Conservation (phyloP, 805 yeast genomes). For the Diddensiella santjacobensis region DNA sequence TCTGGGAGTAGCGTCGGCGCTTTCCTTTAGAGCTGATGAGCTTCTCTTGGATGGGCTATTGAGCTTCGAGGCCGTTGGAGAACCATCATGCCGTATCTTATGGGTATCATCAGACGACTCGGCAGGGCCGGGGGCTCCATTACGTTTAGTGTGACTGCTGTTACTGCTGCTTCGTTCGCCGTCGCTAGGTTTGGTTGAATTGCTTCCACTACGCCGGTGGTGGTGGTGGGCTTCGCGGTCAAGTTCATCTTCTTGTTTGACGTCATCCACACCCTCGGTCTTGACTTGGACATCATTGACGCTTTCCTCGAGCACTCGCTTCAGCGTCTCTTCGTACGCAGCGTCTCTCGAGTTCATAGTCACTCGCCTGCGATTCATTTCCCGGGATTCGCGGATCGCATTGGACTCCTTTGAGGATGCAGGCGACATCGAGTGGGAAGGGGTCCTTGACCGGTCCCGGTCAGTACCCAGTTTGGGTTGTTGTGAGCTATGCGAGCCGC, state of each 20-base stretch:
- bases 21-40: slow-evolving; percentile 1
- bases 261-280: slow-evolving; percentile 8
- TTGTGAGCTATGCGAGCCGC: neutral
- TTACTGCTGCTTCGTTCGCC: neutral
- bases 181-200: slow-evolving; percentile 16
- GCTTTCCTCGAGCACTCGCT: slow-evolving; percentile 40
- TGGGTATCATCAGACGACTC: neutral
- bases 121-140: neutral
- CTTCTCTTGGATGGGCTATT: neutral
- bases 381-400: neutral
- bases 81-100: neutral
- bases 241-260: slow-evolving; percentile 25
- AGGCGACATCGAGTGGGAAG: neutral
- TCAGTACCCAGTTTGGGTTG: neutral
- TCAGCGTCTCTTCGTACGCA: slow-evolving; percentile 29
- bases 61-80: neutral
- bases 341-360: slow-evolving; percentile 24
- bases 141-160: no score
- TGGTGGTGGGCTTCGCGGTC: no score
- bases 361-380: slow-evolving; percentile 12
- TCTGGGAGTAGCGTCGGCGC: neutral
- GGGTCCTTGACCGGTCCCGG: slow-evolving; percentile 9
- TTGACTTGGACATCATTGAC: slow-evolving; percentile 30
- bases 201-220: neutral
- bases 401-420: slow-evolving; percentile 1